These are phyloP conservation scores for Polychaeton citri DNA, from an alignment of 2,329 filamentous ascomycete genomes.

Conservation along the genomic window DNA sequence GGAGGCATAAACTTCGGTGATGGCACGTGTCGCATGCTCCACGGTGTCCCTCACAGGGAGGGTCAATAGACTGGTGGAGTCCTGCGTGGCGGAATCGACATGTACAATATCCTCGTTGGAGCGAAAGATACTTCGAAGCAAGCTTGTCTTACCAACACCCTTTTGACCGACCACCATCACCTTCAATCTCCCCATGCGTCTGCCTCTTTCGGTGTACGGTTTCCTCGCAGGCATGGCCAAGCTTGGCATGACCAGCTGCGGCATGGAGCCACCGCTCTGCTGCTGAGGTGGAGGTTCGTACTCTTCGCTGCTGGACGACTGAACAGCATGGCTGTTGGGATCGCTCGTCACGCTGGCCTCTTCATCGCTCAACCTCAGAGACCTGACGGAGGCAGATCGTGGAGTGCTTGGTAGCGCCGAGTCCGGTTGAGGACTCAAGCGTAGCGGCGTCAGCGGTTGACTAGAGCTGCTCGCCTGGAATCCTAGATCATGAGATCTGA, in stretches of 20 bases:
- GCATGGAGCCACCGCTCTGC: conserved; percentile 26
- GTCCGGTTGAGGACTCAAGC: conserved; percentile 33
- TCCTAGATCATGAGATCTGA: conserved; percentile 12
- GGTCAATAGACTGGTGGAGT: not conserved
- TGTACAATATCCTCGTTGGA: conserved; percentile 86
- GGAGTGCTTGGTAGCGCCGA: conserved; percentile 45
- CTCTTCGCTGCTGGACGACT: conserved; percentile 42
- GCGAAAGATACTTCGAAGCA: conserved; percentile 80
- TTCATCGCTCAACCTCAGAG: conserved; percentile 45
- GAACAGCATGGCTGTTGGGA: conserved; percentile 40
- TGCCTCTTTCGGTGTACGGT: conserved; percentile 81
- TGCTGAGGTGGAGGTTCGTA: conserved; percentile 19
- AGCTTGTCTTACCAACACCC: conserved; percentile 75
- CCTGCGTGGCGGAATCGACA: conserved; percentile 43
- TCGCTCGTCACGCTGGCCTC: conserved; percentile 41
- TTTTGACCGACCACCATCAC: conserved; percentile 71
- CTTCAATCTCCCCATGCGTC: conserved; percentile 72
- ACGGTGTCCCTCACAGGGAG: not conserved
- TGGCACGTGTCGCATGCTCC: conserved; percentile 5
- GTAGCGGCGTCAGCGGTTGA: conserved; percentile 35
- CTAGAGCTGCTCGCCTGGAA: conserved; percentile 17
- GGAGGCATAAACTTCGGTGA: conserved; percentile 32
- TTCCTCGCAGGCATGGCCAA: conserved; percentile 78
- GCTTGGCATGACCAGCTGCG: conserved; percentile 95
- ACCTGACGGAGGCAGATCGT: conserved; percentile 46